Evolutionary conservation across 2,329 filamentous ascomycete species (phyloP).

Genomic region (Achaetomium macrosporum): DNA sequence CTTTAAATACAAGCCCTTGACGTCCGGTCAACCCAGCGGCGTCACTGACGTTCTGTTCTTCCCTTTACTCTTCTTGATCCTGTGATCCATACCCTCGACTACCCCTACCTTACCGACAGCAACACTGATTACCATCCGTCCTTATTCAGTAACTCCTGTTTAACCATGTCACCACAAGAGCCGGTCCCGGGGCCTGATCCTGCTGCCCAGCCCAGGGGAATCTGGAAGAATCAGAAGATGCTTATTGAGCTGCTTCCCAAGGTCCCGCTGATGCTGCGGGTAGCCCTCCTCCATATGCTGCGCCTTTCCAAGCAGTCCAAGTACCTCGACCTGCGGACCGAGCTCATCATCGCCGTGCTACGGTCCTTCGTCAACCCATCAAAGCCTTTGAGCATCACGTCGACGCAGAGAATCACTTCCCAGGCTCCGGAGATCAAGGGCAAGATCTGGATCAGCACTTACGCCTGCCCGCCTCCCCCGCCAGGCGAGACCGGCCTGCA

Average conservation of each 20-base stretch:
- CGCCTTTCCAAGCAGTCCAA: slow-evolving; percentile 62
- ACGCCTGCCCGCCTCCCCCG: slow-evolving; percentile 55
- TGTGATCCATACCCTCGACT: neutral
- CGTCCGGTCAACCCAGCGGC: no score
- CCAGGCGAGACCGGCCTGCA: slow-evolving; percentile 43
- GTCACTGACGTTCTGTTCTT: no score
- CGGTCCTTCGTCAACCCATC: slow-evolving; percentile 53
- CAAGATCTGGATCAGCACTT: slow-evolving; percentile 73
- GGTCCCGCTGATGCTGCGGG: slow-evolving; percentile 57
- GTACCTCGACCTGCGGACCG: slow-evolving; percentile 74
- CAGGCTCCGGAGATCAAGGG: slow-evolving; percentile 67
- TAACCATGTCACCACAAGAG: slow-evolving; percentile 8
- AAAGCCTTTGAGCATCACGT: slow-evolving; percentile 47
- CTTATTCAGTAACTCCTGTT: no score
- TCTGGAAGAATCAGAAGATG: slow-evolving; percentile 15
- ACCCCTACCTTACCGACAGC: no score
- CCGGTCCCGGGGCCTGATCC: neutral
- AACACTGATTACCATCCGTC: no score
- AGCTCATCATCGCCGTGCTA: slow-evolving; percentile 66
- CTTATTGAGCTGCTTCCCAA: slow-evolving; percentile 41
- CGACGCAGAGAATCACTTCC: slow-evolving; percentile 57
- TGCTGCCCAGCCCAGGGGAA: neutral
- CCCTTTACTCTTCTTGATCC: neutral
- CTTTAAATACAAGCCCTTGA: no score
- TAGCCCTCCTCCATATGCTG: slow-evolving; percentile 58